These are phyloP conservation scores for Ballota nigra DNA, from an alignment of 257 asterid genomes.

Conservation along the genomic window DNA sequence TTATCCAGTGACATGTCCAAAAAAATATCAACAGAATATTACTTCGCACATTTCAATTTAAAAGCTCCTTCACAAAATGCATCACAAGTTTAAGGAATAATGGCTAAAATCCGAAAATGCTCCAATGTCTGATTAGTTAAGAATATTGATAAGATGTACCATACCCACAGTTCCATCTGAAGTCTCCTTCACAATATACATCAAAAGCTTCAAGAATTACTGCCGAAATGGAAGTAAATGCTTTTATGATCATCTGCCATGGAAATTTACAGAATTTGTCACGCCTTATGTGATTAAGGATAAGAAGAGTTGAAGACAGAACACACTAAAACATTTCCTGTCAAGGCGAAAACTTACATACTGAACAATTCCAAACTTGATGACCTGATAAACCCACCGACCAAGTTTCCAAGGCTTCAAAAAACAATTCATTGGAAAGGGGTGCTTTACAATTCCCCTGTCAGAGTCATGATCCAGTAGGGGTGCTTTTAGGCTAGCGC, in stretches of 20 bases:
- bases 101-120: constrained; percentile 35
- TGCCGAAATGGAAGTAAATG: constrained; percentile 79
- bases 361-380: constrained; percentile 95
- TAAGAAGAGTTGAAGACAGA: constrained; percentile 14
- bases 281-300: constrained; percentile 7
- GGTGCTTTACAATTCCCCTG: constrained; percentile 83
- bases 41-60: constrained; percentile 59
- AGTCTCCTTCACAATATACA: constrained; percentile 96
- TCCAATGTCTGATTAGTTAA: constrained; percentile 1
- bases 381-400: constrained; percentile 88
- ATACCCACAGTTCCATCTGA: constrained; percentile 96
- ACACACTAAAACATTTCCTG: constrained; percentile 12
- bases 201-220: constrained; percentile 93
- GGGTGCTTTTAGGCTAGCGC: constrained; percentile 62
- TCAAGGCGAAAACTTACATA: constrained; percentile 66
- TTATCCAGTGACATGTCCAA: neutral
- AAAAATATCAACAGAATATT: neutral
- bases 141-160: constrained; percentile 26
- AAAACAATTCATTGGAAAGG: constrained; percentile 74
- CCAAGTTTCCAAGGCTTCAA: constrained; percentile 93
- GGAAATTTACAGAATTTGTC: constrained; percentile 19
- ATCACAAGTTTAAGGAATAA: constrained; percentile 54
- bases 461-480: constrained; percentile 74
- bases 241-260: constrained; percentile 94
- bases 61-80: constrained; percentile 60